Base-by-base conservation (phyloP, 441 rosid species). In the Gossypium davidsonii region DNA sequence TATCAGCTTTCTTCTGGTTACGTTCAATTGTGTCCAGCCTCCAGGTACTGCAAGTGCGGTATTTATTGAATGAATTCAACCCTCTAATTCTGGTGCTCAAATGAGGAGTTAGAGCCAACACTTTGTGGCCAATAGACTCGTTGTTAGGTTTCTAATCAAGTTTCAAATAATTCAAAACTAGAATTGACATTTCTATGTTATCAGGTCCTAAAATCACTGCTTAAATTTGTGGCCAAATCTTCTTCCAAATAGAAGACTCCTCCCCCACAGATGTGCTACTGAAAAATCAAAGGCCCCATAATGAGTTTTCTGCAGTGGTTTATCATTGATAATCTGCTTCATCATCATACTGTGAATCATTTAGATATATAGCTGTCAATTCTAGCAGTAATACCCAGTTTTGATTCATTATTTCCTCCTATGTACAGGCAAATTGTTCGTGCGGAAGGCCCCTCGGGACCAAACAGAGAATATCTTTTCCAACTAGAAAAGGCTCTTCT, bases 361-460 rank as follows among this genome's bases (percentile, higher is more conserved):
- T 46, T 26, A n/a, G 12, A 48, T 26, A 25, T 57, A 57, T 3
- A 28, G 6, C 34, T 57, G 17, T 11, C 6, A 28, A 28, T 28
- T 28, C 34, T 28, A 28, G 34, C 34, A 28, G 34, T 28, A 4
- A 28, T 28, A 28, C 6, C 34, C 34, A 28, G 34, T 28, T 28
- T 28, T 28, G 71, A 14, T 20, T 52, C 12, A 9, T 49, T 62
- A 42, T 37, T 63, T 70, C 2, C 44, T n/a, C 23, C 62, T 57
- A 21, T 49, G 37, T 63, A 75, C 79, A 94, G 96, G 66, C 96
- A 94, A 81, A 90, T 94, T 28, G 79, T 85, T 71, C 67, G 76
- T 6, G 92, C 96, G 5, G 64, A 86, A 85, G 98, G 98, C 63
- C 98, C 98, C 34, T 94, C 98, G 14, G 98, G 97, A 70, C 96